Percentiles rank a stretch among this genome's conserved stretches.
Conservation (phyloP, 192 early-diverging fungal species). For the Coemansia sp. region DNA sequence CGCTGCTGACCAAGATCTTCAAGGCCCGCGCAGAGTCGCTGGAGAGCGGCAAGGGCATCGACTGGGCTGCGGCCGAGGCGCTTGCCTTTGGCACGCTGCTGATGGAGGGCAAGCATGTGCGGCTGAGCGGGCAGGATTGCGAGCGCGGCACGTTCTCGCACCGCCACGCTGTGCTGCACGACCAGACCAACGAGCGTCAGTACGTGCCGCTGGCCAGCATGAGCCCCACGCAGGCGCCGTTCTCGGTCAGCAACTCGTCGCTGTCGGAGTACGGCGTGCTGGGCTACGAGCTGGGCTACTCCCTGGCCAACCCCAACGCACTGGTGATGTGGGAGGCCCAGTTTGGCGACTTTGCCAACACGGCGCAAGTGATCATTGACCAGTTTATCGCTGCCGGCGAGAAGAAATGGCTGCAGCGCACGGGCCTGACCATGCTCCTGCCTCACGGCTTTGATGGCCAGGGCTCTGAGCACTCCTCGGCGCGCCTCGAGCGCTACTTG, state of each 20-base stretch:
- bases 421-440: conserved; percentile 88
- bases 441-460: conserved; percentile 99
- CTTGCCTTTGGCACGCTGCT: conserved; percentile 92
- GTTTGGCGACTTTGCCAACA: conserved; percentile 98
- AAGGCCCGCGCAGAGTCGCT: conserved; percentile 81
- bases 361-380: conserved; percentile 96
- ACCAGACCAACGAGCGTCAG: conserved; percentile 82
- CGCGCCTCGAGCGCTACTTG: conserved; percentile 93
- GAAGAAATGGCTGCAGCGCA: conserved; percentile 97
- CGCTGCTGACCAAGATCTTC: conserved; percentile 83
- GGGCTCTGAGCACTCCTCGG: conserved; percentile 97
- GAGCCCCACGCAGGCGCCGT: conserved; percentile 78
- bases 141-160: conserved; percentile 99
- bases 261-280: conserved; percentile 94
- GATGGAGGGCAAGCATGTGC: conserved; percentile 87
- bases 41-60: conserved; percentile 76
- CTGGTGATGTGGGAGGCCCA: conserved; percentile 97
- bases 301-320: conserved; percentile 89
- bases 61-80: conserved; percentile 94
- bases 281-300: conserved; percentile 98
- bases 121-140: conserved; percentile 94
- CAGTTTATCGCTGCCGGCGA: conserved; percentile 96
- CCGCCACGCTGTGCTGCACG: conserved; percentile 94
- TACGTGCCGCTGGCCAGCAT: conserved; percentile 87
- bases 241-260: conserved; percentile 93